A percentile compares a stretch with the other conserved stretches of the same genome.
Evolutionary conservation across 2,329 filamentous ascomycete species (phyloP).

Genomic region (Penicillium corylophilum): DNA sequence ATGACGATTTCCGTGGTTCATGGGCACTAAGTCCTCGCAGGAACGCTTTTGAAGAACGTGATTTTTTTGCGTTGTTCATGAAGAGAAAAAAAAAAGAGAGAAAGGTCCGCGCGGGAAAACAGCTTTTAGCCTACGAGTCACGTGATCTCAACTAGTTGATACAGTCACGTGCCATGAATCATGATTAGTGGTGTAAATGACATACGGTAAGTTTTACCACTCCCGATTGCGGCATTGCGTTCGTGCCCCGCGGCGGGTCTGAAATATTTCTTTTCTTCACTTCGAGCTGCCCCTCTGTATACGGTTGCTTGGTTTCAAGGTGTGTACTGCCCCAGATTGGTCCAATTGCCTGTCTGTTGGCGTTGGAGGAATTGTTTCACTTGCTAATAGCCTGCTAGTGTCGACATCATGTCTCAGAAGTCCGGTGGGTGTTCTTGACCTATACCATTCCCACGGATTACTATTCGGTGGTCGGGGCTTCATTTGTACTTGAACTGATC

Average conservation of each 20-base stretch:
- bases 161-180: neutral
- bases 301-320: conserved; percentile 19
- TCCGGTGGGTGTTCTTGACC: conserved; percentile 34
- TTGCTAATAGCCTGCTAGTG: conserved; percentile 19
- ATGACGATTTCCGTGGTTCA: conserved; percentile 60
- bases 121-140: conserved; percentile 18
- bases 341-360: conserved; percentile 7
- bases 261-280: conserved; percentile 19
- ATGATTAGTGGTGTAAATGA: neutral
- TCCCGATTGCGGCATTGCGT: conserved; percentile 22
- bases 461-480: conserved; percentile 11
- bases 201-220: conserved; percentile 1
- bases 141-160: conserved; percentile 13
- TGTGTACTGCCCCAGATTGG: conserved; percentile 5
- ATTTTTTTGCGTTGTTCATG: conserved; percentile 58
- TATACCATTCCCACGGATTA: conserved; percentile 23
- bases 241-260: conserved; percentile 24
- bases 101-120: conserved; percentile 8
- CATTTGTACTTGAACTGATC: conserved; percentile 15
- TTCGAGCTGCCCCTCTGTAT: conserved; percentile 13
- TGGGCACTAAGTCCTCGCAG: conserved; percentile 52
- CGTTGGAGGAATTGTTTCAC: neutral
- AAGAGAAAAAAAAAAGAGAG: conserved; percentile 37
- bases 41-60: conserved; percentile 61
- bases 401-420: conserved; percentile 41